phyloP scores from a whole-genome alignment of 495 filamentous ascomycete genomes.

The Patellaria atrata region DNA sequence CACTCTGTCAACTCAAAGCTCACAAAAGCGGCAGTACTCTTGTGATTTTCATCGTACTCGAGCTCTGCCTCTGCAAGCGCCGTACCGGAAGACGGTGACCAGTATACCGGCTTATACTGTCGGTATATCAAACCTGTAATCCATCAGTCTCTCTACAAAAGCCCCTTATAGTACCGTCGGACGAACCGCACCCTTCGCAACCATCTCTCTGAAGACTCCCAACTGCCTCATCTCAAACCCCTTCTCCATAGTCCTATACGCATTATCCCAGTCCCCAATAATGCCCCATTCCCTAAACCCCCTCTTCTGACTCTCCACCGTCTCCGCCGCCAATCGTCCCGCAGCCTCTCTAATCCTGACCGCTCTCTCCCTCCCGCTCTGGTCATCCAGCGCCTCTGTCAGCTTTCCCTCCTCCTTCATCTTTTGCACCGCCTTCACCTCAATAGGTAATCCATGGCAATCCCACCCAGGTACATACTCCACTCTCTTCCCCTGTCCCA shows the following conservation, averaged over 20 bases:
- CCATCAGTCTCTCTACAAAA: too few species aligned
- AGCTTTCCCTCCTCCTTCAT: slow-evolving; percentile 22
- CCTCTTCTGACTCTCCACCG: slow-evolving; percentile 67
- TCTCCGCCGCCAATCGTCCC: slow-evolving; percentile 53
- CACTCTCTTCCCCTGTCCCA: slow-evolving; percentile 61
- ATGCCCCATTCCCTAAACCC: slow-evolving; percentile 72
- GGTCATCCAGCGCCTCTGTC: too few species aligned
- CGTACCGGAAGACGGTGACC: slow-evolving; percentile 81
- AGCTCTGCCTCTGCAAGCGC: slow-evolving; percentile 92
- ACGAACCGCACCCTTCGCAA: slow-evolving; percentile 44
- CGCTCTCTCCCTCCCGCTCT: slow-evolving; percentile 22
- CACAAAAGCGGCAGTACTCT: slow-evolving; percentile 67
- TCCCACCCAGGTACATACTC: slow-evolving; percentile 96
- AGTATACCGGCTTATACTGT: slow-evolving; percentile 85
- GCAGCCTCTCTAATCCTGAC: slow-evolving; percentile 54
- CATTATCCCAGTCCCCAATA: slow-evolving; percentile 87
- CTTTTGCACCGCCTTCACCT: slow-evolving; percentile 79
- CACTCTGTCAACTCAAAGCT: slow-evolving; percentile 49
- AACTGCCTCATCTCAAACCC: slow-evolving; percentile 79
- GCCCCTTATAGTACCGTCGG: neutral
- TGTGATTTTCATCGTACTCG: slow-evolving; percentile 79
- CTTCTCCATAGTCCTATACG: slow-evolving; percentile 85
- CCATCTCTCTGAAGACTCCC: slow-evolving; percentile 71
- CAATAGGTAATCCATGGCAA: slow-evolving; percentile 94
- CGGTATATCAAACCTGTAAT: slow-evolving; percentile 56